phyloP scores from a whole-genome alignment of 495 filamentous ascomycete species.

The Pyrenopolyporus hunteri region DNA sequence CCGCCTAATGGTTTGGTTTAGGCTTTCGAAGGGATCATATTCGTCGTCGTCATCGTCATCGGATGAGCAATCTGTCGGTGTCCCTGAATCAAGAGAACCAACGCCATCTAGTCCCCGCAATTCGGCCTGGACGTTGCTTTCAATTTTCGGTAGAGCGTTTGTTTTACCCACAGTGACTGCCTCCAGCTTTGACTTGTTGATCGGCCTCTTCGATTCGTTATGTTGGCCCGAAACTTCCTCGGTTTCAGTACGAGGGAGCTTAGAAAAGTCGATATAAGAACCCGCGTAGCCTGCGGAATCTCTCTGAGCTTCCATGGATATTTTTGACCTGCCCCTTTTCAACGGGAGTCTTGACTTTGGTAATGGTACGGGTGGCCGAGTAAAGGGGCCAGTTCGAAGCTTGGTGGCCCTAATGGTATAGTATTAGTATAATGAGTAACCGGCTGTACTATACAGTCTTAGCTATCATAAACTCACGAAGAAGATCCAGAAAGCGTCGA shows the following conservation, averaged over 20 bases:
- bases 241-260: too few species aligned
- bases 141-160: background rate
- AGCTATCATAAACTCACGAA: background rate
- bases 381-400: background rate
- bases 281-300: too few species aligned
- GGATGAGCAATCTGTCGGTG: conserved; percentile 1
- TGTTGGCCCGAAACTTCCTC: too few species aligned
- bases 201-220: background rate
- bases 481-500: background rate
- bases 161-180: too few species aligned
- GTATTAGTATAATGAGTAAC: background rate
- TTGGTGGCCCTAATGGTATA: background rate
- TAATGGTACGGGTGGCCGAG: background rate
- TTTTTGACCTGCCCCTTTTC: too few species aligned
- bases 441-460: background rate
- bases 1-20: conserved; percentile 6
- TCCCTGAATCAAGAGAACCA: background rate
- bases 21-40: conserved; percentile 3
- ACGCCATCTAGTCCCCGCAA: background rate
- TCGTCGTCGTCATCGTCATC: conserved; percentile 1
- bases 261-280: too few species aligned
- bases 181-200: background rate
- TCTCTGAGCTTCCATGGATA: too few species aligned
- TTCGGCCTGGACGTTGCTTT: background rate
- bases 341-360: background rate